Evolutionary conservation across 148 eudicot genomes (phyloP).

Genomic region (Agrostemma githago): DNA sequence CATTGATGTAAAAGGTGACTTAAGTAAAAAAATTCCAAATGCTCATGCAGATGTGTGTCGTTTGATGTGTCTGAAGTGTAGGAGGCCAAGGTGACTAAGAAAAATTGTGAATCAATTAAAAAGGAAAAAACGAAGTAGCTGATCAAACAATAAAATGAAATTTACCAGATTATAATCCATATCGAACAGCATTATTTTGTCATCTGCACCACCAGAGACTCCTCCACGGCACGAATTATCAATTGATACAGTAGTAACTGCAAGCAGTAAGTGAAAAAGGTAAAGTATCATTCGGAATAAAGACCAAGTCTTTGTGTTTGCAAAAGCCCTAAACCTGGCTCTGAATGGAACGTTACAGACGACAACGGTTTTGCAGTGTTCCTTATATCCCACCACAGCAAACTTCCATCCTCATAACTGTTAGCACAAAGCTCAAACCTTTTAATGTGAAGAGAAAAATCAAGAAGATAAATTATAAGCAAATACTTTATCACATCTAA

Average conservation of each 20-base stretch:
- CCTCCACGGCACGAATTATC: conserved; percentile 76
- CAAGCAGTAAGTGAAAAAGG: conserved; percentile 22
- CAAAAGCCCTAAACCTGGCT: conserved; percentile 49
- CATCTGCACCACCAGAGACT: conserved; percentile 81
- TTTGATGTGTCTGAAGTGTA: background rate
- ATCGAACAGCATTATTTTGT: conserved; percentile 53
- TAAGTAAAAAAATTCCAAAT: background rate
- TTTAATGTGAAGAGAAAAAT: background rate
- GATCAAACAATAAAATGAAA: background rate
- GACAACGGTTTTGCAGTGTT: conserved; percentile 56
- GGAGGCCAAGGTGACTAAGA: background rate
- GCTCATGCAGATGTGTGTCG: background rate
- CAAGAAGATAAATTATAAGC: background rate
- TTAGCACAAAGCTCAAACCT: conserved; percentile 11
- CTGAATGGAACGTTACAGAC: conserved; percentile 66
- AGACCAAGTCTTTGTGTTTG: background rate
- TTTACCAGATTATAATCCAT: conserved; percentile 54
- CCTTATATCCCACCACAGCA: conserved; percentile 88
- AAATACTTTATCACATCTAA: background rate
- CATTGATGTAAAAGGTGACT: too few relatives aligned
- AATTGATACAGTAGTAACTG: conserved; percentile 66
- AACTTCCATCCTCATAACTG: conserved; percentile 79
- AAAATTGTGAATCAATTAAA: background rate
- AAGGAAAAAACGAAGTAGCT: background rate
- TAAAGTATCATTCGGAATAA: conserved; percentile 4